Evolutionary conservation across 257 asterid genomes (phyloP).

Genomic region (Scutellaria baicalensis): DNA sequence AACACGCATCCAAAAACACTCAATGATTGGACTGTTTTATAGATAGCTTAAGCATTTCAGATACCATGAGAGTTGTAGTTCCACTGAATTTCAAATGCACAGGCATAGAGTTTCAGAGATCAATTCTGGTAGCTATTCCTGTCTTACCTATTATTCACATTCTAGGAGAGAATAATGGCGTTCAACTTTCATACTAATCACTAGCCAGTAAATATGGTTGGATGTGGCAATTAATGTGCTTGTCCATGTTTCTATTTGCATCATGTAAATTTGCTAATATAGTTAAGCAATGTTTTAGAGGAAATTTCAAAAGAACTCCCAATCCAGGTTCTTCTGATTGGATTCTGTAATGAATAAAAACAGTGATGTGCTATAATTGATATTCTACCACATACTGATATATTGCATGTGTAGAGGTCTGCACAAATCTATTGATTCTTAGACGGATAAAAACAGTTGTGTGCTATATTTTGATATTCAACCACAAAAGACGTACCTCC

Average conservation of each 20-base stretch:
- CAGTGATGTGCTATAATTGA: neutral
- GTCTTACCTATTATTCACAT: neutral
- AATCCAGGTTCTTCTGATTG: too few species aligned
- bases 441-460: neutral
- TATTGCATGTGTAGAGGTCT: too few species aligned
- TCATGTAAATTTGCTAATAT: too few species aligned
- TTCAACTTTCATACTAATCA: too few species aligned
- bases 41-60: neutral
- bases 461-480: neutral
- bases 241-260: too few species aligned
- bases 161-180: too few species aligned
- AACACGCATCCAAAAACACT: neutral
- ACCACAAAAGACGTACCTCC: slow-evolving; percentile 24
- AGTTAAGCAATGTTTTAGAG: too few species aligned
- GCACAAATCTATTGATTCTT: too few species aligned
- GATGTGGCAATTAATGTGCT: too few species aligned
- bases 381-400: neutral
- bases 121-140: neutral
- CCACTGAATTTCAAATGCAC: neutral
- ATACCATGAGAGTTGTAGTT: neutral
- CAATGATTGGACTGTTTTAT: too few species aligned
- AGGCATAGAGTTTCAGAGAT: neutral
- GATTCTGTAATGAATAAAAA: neutral
- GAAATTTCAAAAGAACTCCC: too few species aligned
- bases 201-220: too few species aligned